Evolutionary conservation across 2,329 filamentous ascomycete species (phyloP).

Genomic region (Neophaeococcomyces mojaviensis): DNA sequence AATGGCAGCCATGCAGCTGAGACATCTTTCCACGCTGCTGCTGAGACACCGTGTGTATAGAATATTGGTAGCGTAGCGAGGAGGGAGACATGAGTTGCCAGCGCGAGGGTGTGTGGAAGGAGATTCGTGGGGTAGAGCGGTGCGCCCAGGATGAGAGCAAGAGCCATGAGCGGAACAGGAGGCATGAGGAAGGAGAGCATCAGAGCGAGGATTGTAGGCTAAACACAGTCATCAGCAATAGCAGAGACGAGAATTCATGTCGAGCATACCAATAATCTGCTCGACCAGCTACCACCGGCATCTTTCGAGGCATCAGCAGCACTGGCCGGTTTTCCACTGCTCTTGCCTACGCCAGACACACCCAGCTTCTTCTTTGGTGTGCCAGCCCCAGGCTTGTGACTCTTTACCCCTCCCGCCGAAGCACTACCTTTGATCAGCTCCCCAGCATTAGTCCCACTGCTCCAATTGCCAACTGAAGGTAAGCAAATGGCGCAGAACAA

Average conservation of each 20-base stretch:
- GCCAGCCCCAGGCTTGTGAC: conserved; percentile 3
- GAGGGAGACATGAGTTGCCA: conserved; percentile 72
- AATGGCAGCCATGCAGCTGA: conserved; percentile 64
- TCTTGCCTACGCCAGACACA: neutral
- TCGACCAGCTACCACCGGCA: conserved; percentile 10
- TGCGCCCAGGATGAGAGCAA: conserved; percentile 74
- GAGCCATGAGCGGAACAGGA: conserved; percentile 49
- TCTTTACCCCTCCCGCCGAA: conserved; percentile 7
- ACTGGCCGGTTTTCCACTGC: conserved; percentile 10
- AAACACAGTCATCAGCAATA: conserved; percentile 1
- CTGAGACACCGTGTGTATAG: conserved; percentile 76
- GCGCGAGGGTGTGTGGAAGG: conserved; percentile 67
- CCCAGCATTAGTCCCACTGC: conserved; percentile 19
- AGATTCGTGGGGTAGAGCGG: conserved; percentile 67
- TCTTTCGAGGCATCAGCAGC: conserved; percentile 8
- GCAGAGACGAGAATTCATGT: neutral
- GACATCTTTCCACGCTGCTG: conserved; percentile 60
- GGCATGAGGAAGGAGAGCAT: conserved; percentile 47
- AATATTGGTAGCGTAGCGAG: conserved; percentile 72
- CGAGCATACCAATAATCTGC: conserved; percentile 23
- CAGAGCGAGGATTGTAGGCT: conserved; percentile 48
- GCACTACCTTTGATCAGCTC: conserved; percentile 17
- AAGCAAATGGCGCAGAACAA: conserved; percentile 53
- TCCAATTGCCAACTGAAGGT: conserved; percentile 41
- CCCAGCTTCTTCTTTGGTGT: conserved; percentile 19